These are phyloP conservation scores for Citrus reticulata DNA, from an alignment of 345 rosid genomes.

Conservation along the genomic window DNA sequence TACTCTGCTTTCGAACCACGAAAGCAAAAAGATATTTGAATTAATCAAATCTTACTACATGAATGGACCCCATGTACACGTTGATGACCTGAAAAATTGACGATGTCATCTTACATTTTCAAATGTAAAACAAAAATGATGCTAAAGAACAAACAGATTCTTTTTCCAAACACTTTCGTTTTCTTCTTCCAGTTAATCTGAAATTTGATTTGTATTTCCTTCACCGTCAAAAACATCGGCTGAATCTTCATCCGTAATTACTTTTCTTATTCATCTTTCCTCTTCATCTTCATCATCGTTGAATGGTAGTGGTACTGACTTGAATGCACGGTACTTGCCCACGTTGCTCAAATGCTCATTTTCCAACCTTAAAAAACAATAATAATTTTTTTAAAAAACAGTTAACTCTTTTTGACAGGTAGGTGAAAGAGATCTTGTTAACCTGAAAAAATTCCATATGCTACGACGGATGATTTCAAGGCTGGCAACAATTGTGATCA, in stretches of 20 bases:
- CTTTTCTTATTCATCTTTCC: slow-evolving; percentile 21
- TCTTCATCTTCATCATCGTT: slow-evolving; percentile 50
- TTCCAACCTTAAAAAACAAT: slow-evolving; percentile 37
- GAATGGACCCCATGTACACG: background rate
- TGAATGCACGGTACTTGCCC: slow-evolving; percentile 68
- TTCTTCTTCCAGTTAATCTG: background rate
- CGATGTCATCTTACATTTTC: background rate
- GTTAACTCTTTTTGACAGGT: background rate
- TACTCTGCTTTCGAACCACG: background rate
- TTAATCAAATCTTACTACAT: background rate
- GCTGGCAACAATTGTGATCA: slow-evolving; percentile 48
- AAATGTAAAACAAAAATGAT: background rate
- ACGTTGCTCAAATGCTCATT: slow-evolving; percentile 79
- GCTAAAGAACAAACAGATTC: no score
- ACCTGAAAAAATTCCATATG: slow-evolving; percentile 78
- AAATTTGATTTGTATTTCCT: background rate
- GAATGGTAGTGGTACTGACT: slow-evolving; percentile 76
- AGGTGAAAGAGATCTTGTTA: background rate
- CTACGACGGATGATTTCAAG: slow-evolving; percentile 75
- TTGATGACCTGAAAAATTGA: background rate
- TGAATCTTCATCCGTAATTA: background rate
- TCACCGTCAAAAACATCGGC: background rate
- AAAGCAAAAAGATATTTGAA: background rate
- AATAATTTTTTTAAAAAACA: background rate
- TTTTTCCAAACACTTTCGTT: background rate